Evolutionary conservation across 176 grass and related monocot species (phyloP).

Genomic region (Thalia dealbata): DNA sequence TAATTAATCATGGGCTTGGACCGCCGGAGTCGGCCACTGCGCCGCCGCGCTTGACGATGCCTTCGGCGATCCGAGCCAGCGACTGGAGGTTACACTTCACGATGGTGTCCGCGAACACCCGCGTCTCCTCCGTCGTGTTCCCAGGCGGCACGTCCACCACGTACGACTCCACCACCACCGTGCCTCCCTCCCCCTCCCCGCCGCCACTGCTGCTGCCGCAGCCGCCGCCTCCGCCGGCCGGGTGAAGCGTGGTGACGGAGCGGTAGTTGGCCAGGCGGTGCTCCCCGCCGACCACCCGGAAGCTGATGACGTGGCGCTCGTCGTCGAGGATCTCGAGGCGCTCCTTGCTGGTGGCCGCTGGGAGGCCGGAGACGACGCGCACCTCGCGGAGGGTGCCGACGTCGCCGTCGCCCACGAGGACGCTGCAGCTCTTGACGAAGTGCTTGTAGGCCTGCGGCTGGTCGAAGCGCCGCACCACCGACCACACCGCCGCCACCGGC

Average conservation of each 20-base stretch:
- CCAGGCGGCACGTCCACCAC: constrained; percentile 86
- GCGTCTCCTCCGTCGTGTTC: constrained; percentile 86
- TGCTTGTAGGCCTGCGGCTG: constrained; percentile 81
- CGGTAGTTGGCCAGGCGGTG: constrained; percentile 87
- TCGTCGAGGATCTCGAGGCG: constrained; percentile 89
- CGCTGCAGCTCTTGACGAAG: constrained; percentile 73
- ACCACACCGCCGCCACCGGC: constrained; percentile 64
- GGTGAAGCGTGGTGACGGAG: constrained; percentile 43
- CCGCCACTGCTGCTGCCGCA: too few species aligned
- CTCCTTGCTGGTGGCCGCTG: constrained; percentile 68
- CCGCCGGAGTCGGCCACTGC: not conserved
- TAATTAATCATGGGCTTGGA: not conserved
- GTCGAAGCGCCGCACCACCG: constrained; percentile 79
- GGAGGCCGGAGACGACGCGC: constrained; percentile 57
- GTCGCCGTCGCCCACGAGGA: constrained; percentile 33
- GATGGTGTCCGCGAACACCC: constrained; percentile 89
- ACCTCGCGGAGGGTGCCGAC: constrained; percentile 81
- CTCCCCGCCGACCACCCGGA: constrained; percentile 80
- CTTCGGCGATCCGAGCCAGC: constrained; percentile 71
- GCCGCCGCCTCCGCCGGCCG: not conserved
- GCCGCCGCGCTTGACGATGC: constrained; percentile 15
- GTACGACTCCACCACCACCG: constrained; percentile 91
- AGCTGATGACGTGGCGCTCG: constrained; percentile 77
- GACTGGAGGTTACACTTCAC: constrained; percentile 97
- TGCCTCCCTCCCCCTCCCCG: not conserved